A percentile compares a stretch with the other conserved stretches of the same genome.
Evolutionary conservation across 2,329 filamentous ascomycete species (phyloP).

Genomic region (Alternaria triticina): DNA sequence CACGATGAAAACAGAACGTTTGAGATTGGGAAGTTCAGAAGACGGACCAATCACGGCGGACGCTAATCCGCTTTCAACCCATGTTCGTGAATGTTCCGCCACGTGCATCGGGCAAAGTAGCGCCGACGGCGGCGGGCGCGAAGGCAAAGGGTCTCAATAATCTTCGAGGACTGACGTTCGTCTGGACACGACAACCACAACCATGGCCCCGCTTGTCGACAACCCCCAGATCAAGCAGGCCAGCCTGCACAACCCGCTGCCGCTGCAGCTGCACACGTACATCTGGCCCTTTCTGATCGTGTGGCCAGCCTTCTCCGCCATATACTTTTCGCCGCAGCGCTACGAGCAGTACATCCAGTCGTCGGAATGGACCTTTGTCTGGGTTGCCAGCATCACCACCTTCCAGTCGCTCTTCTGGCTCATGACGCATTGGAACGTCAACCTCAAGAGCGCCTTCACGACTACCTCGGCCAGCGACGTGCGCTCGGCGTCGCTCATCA

Average conservation of each 20-base stretch:
- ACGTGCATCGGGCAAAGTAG: slow-evolving; percentile 12
- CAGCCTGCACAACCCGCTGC: slow-evolving; percentile 85
- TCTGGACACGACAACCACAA: slow-evolving; percentile 27
- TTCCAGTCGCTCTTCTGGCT: slow-evolving; percentile 90
- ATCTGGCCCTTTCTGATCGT: slow-evolving; percentile 90
- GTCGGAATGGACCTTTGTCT: slow-evolving; percentile 98
- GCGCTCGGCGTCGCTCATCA: slow-evolving; percentile 82
- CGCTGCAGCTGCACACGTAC: slow-evolving; percentile 82
- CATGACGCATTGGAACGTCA: slow-evolving; percentile 96
- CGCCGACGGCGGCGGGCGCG: slow-evolving; percentile 11
- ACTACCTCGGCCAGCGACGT: slow-evolving; percentile 73
- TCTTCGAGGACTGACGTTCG: slow-evolving; percentile 17
- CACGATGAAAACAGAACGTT: not conserved
- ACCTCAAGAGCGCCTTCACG: slow-evolving; percentile 81
- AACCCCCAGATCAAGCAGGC: slow-evolving; percentile 87
- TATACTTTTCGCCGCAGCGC: slow-evolving; percentile 81
- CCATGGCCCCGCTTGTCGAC: slow-evolving; percentile 75
- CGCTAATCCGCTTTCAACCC: slow-evolving; percentile 4
- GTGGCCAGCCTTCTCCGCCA: slow-evolving; percentile 90
- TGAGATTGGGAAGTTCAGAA: not conserved
- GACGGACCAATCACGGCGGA: slow-evolving; percentile 14
- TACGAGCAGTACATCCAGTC: slow-evolving; percentile 92
- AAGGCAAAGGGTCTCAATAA: slow-evolving; percentile 21
- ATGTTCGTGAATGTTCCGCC: slow-evolving; percentile 12
- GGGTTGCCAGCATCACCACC: slow-evolving; percentile 85